Percentiles rank a stretch among this genome's conserved stretches.
These are phyloP conservation scores for Penicillium desertorum DNA, from an alignment of 495 filamentous ascomycete genomes.

Conservation along the genomic window DNA sequence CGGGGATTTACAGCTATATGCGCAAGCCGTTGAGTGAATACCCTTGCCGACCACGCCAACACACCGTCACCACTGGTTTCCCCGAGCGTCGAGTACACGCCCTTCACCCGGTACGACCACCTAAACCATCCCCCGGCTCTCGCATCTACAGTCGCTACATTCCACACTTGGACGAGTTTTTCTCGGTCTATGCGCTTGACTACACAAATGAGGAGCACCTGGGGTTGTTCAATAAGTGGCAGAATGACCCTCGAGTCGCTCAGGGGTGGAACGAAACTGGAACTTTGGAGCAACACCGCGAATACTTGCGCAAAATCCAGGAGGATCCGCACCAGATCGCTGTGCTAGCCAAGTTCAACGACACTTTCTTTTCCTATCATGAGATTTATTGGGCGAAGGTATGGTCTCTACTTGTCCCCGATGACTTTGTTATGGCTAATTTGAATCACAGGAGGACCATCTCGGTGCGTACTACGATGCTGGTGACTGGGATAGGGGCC, in stretches of 20 bases:
- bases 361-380: conserved; percentile 59
- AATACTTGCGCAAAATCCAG: conserved; percentile 54
- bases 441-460: conserved; percentile 53
- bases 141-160: conserved; percentile 63
- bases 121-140: conserved; percentile 56
- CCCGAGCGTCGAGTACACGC: conserved; percentile 25
- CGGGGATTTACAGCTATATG: conserved; percentile 16
- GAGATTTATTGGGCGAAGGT: conserved; percentile 59
- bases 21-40: conserved; percentile 22
- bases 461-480: conserved; percentile 59
- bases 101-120: conserved; percentile 52
- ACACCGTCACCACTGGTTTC: conserved; percentile 25
- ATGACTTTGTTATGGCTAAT: background rate
- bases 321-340: conserved; percentile 57
- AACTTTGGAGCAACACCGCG: conserved; percentile 60
- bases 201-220: conserved; percentile 50
- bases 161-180: conserved; percentile 60
- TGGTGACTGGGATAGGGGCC: conserved; percentile 59
- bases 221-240: conserved; percentile 62
- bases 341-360: conserved; percentile 57
- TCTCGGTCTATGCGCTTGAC: conserved; percentile 59
- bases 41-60: conserved; percentile 18
- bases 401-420: background rate
- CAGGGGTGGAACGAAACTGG: conserved; percentile 69
- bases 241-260: conserved; percentile 69